phyloP scores from a whole-genome alignment of 345 rosid species.

The Dimocarpus longan region DNA sequence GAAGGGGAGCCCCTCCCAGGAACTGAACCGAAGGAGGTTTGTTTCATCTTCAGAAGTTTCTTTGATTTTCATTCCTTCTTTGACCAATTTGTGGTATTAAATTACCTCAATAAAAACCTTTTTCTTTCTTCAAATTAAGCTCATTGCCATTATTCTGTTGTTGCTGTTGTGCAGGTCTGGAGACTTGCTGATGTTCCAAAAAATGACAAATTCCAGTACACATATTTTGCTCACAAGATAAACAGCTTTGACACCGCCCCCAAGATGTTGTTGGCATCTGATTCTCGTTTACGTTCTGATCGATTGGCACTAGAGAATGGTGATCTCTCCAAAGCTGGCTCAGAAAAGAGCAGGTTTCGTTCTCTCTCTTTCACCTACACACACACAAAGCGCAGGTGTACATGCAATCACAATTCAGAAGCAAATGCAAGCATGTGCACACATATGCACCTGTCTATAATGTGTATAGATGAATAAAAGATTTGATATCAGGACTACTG shows the following conservation, averaged over 20 bases:
- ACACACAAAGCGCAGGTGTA: background rate
- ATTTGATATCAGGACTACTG: too few species aligned
- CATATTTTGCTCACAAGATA: slow-evolving; percentile 83
- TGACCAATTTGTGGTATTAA: background rate
- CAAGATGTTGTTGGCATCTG: slow-evolving; percentile 76
- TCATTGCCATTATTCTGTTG: background rate
- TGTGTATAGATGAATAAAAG: background rate
- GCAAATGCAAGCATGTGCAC: background rate
- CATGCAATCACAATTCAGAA: background rate
- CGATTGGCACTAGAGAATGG: slow-evolving; percentile 82
- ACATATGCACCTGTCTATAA: background rate
- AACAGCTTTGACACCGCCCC: slow-evolving; percentile 91
- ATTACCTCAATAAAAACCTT: background rate
- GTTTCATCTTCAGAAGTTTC: slow-evolving; percentile 10
- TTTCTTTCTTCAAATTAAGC: background rate
- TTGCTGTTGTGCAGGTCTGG: slow-evolving; percentile 55
- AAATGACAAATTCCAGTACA: slow-evolving; percentile 74
- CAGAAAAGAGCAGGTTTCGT: slow-evolving; percentile 73
- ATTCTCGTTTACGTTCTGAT: slow-evolving; percentile 84
- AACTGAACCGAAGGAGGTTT: slow-evolving; percentile 75
- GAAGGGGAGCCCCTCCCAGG: slow-evolving; percentile 86
- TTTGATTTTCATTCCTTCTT: slow-evolving; percentile 6
- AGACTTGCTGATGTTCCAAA: slow-evolving; percentile 69
- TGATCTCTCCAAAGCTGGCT: slow-evolving; percentile 68
- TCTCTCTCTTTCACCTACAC: background rate